Evolutionary conservation across 129 eudicot species (phyloP).

Genomic region (Pittosporum tobira): DNA sequence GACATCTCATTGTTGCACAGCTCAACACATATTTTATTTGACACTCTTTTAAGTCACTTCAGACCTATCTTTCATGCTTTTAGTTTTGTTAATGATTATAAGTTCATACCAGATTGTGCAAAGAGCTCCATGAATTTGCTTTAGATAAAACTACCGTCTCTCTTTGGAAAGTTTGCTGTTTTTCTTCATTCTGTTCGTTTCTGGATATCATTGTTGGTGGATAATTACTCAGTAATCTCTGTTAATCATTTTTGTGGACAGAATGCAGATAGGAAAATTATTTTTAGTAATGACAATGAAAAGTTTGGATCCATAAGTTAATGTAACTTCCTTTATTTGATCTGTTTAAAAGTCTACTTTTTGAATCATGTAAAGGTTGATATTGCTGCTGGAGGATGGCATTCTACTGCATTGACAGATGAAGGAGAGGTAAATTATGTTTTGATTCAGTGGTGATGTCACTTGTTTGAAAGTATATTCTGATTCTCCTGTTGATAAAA

Average conservation of each 20-base stretch:
- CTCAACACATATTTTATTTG: too few relatives aligned
- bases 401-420: slow-evolving; percentile 90
- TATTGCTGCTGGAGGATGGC: slow-evolving; percentile 99
- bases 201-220: not conserved
- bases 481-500: not conserved
- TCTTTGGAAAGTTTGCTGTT: not conserved
- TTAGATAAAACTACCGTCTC: not conserved
- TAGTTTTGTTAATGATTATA: not conserved
- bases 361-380: slow-evolving; percentile 52
- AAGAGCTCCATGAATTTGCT: too few relatives aligned
- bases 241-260: not conserved
- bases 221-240: not conserved
- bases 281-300: not conserved
- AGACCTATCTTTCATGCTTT: not conserved
- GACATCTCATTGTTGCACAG: too few relatives aligned
- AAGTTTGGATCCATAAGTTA: not conserved
- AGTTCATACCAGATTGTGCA: too few relatives aligned
- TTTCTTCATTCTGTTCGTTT: too few relatives aligned
- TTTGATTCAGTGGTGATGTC: not conserved
- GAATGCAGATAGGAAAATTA: too few relatives aligned
- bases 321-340: not conserved
- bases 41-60: too few relatives aligned
- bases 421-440: slow-evolving; percentile 76
- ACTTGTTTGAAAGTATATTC: not conserved
- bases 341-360: not conserved